These are phyloP conservation scores for Fomes fomentarius DNA, from an alignment of 1,284 basidiomycete species.

Conservation along the genomic window DNA sequence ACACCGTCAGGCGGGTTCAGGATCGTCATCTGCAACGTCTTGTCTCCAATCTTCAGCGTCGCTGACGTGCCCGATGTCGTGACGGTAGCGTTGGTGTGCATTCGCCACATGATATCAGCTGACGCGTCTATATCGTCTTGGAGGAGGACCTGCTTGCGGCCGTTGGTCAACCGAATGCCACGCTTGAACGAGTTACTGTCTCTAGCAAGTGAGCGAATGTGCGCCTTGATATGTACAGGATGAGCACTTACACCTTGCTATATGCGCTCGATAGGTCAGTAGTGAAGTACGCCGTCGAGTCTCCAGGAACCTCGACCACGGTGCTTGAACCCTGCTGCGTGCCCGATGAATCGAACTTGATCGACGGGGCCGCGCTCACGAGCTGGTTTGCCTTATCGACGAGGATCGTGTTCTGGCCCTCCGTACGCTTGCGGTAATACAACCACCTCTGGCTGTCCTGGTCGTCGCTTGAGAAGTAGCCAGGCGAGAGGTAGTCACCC, in stretches of 20 bases:
- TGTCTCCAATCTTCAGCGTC: slow-evolving; percentile 66
- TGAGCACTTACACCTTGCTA: slow-evolving; percentile 64
- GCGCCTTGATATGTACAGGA: slow-evolving; percentile 7
- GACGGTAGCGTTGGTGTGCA: slow-evolving; percentile 90
- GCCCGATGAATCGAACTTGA: slow-evolving; percentile 59
- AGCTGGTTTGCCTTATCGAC: slow-evolving; percentile 84
- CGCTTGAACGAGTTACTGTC: slow-evolving; percentile 72
- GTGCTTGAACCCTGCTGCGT: slow-evolving; percentile 84
- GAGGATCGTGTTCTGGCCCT: slow-evolving; percentile 95
- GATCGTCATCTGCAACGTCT: slow-evolving; percentile 51
- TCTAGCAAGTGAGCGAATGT: slow-evolving; percentile 13
- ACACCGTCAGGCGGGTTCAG: slow-evolving; percentile 65
- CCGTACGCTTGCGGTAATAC: slow-evolving; percentile 96
- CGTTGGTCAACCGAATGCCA: slow-evolving; percentile 88
- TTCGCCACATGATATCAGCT: slow-evolving; percentile 81
- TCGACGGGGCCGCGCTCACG: slow-evolving; percentile 71
- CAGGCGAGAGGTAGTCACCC: slow-evolving; percentile 75
- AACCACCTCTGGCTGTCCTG: slow-evolving; percentile 79
- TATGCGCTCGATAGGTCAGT: slow-evolving; percentile 86
- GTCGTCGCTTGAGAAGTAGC: slow-evolving; percentile 74
- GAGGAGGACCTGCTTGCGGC: slow-evolving; percentile 87
- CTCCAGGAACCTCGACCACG: slow-evolving; percentile 58
- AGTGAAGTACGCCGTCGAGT: slow-evolving; percentile 86
- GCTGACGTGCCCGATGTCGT: slow-evolving; percentile 56
- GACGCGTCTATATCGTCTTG: slow-evolving; percentile 82